Percentiles rank a stretch among this genome's conserved stretches.
These are phyloP conservation scores for Myriosclerotinia curreyana DNA, from an alignment of 2,329 filamentous ascomycete species.

Conservation along the genomic window DNA sequence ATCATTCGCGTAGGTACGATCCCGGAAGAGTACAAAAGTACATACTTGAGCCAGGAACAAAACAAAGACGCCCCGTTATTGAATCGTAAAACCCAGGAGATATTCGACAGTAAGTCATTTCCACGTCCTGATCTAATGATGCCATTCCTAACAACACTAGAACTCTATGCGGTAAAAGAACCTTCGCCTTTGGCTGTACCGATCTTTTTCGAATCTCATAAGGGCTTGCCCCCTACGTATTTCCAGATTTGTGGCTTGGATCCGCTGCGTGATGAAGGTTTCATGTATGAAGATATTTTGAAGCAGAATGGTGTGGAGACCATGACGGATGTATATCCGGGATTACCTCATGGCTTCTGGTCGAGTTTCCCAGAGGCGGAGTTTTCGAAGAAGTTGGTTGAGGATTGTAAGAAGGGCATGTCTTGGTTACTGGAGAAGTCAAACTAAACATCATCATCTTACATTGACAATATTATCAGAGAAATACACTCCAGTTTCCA, in stretches of 20 bases:
- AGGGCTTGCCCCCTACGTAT: conserved; percentile 46
- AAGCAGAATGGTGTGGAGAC: conserved; percentile 41
- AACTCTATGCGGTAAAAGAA: neutral
- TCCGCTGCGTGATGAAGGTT: conserved; percentile 49
- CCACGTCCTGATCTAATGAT: too few species aligned
- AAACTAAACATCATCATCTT: too few species aligned
- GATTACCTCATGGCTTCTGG: conserved; percentile 40
- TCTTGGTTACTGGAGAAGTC: conserved; percentile 3
- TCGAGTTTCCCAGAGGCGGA: conserved; percentile 33
- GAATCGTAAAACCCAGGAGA: conserved; percentile 32
- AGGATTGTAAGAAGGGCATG: conserved; percentile 10
- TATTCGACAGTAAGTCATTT: conserved; percentile 33
- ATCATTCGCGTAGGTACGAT: neutral
- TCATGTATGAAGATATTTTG: conserved; percentile 51
- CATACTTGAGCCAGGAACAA: conserved; percentile 44
- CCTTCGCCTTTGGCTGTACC: conserved; percentile 38
- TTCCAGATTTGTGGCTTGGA: conserved; percentile 52
- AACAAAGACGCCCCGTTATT: conserved; percentile 43
- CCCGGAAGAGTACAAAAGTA: conserved; percentile 42
- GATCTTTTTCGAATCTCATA: conserved; percentile 39
- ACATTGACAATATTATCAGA: too few species aligned
- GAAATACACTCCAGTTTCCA: too few species aligned
- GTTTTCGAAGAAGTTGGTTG: conserved; percentile 25
- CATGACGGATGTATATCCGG: conserved; percentile 37
- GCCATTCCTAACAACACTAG: neutral